Evolutionary conservation across 106 monocot genomes (phyloP), one percentile per base, ranked within the genome.

Genomic region (Dactylorhiza incarnata): DNA sequence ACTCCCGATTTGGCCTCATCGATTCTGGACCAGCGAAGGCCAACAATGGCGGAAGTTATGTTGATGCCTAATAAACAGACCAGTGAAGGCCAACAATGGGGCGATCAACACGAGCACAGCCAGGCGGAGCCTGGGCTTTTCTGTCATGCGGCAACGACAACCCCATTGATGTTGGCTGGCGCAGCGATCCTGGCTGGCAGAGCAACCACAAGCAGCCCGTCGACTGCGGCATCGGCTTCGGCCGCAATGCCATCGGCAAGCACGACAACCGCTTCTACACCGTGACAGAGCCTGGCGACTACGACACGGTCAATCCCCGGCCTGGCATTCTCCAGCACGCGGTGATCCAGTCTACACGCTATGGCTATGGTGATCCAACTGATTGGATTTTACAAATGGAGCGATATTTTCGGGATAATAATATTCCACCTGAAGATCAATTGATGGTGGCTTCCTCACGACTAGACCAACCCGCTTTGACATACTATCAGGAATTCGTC

Each of bases 141-240:
- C 74, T 80, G 0, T 81, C 81, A 7, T 85, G 85, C 48, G 79
- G 82, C 22, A 85, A 78, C 4, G 85, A 82, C 7, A 85, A 85
- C 56, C 82, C 85, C 26, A 85, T 85, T 24, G 85, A 85, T 24
- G 85, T 82, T 48, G 82, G 85, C 73, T 85, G 85, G 85, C 82
- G 85, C 17, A 82, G 85, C 63, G 85, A 85, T 22, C 79, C 72
- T 3, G 10, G 79, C 12, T 85, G 85, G 85, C 78, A 82, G 17
- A 24, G 17, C 19, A 67, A 82, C 76, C 85, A 82, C 76, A 85
- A 82, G 73, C 78, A 82, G 71, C 75, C 82, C 4, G 82, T 82
- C 0, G 82, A 85, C 72, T 85, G 85, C 23, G 79, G 82, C n/a
- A 85, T 85, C 19, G 85, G 85, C 62, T 85, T 81, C 53, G 85